Conservation (phyloP, 495 filamentous ascomycete genomes). For the Penicillium lividum region DNA sequence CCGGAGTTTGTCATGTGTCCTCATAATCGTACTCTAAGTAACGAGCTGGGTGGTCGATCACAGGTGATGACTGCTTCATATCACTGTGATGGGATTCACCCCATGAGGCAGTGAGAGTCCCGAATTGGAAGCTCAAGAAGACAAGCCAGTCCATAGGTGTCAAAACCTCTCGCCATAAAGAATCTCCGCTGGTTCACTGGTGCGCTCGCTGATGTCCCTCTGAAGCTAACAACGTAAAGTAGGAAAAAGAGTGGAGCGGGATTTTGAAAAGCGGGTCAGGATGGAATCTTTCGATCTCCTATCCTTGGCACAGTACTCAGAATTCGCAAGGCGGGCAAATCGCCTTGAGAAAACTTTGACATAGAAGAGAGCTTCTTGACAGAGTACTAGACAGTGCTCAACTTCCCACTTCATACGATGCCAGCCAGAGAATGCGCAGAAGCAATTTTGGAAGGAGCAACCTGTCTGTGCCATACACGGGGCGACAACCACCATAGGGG, state of each 20-base stretch:
- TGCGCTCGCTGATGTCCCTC: constrained; percentile 61
- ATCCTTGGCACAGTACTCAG: constrained; percentile 41
- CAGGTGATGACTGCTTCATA: constrained; percentile 6
- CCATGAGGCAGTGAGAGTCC: constrained; percentile 19
- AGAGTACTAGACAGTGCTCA: constrained; percentile 47
- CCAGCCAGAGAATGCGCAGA: constrained; percentile 34
- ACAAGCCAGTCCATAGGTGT: constrained; percentile 1
- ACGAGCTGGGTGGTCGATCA: not conserved
- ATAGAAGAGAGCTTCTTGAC: constrained; percentile 24
- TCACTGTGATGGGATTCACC: constrained; percentile 28
- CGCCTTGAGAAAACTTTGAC: constrained; percentile 17
- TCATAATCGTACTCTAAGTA: constrained; percentile 13
- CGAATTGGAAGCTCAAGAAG: constrained; percentile 1
- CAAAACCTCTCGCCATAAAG: constrained; percentile 8
- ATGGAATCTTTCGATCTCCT: constrained; percentile 28
- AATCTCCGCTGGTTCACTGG: constrained; percentile 52
- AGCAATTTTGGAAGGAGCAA: constrained; percentile 41
- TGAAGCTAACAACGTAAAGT: constrained; percentile 29
- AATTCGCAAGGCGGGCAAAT: constrained; percentile 27
- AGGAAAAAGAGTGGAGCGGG: constrained; percentile 22
- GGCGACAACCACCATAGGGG: constrained; percentile 28
- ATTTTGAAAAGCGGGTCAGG: constrained; percentile 22
- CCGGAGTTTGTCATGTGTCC: constrained; percentile 12
- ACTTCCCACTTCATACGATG: constrained; percentile 46
- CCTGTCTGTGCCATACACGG: constrained; percentile 34